These are phyloP conservation scores for Suillus clintonianus DNA, from an alignment of 768 basidiomycete species.

Conservation along the genomic window DNA sequence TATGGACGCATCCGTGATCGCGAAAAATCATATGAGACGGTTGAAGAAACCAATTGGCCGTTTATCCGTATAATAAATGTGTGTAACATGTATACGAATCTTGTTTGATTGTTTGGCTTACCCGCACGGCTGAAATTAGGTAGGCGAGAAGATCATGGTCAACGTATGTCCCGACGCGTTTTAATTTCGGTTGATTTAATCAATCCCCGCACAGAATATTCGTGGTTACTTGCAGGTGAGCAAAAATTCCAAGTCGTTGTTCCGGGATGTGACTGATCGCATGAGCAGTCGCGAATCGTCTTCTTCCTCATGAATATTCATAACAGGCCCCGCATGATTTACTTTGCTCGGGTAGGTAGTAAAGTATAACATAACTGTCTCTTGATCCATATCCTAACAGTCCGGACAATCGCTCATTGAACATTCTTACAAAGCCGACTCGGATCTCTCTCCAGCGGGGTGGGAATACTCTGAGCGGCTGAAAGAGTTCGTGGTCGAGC, in stretches of 20 bases:
- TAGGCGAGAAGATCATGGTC: constrained; percentile 94
- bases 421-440: constrained; percentile 98
- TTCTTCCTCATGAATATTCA: constrained; percentile 99
- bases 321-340: constrained; percentile 89
- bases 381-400: constrained; percentile 38
- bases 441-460: constrained; percentile 91
- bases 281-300: constrained; percentile 80
- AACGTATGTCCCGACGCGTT: constrained; percentile 47
- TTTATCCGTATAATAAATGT: constrained; percentile 95
- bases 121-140: constrained; percentile 41
- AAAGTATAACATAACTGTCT: constrained; percentile 1
- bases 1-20: constrained; percentile 86
- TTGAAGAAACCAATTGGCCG: constrained; percentile 89
- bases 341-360: constrained; percentile 84
- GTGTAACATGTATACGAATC: not conserved
- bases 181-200: not conserved
- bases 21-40: constrained; percentile 85
- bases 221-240: constrained; percentile 84
- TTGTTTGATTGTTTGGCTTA: constrained; percentile 11
- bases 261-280: constrained; percentile 1
- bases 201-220: constrained; percentile 54
- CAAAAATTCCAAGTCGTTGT: not conserved
- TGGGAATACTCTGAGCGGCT: constrained; percentile 93
- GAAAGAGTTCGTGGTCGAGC: constrained; percentile 86
- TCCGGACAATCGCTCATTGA: constrained; percentile 98